phyloP scores from a whole-genome alignment of 805 yeast genomes.

The Lachancea meyersii region DNA sequence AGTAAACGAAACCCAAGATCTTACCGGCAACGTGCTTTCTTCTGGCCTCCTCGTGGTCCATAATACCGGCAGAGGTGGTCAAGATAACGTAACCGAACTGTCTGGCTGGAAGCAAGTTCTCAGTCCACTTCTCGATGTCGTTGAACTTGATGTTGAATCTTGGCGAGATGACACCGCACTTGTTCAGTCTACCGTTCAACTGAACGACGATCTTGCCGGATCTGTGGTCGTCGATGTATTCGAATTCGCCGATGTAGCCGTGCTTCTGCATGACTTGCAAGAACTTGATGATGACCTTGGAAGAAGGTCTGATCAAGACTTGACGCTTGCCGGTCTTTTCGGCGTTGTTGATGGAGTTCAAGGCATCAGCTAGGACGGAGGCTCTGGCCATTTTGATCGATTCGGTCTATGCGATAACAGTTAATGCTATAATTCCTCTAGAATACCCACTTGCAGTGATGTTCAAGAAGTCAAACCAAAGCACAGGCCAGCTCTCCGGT shows the following conservation, averaged over 20 bases:
- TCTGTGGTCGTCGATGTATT: constrained; percentile 98
- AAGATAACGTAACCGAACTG: constrained; percentile 97
- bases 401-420: neutral
- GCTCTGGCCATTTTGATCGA: constrained; percentile 79
- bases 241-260: constrained; percentile 98
- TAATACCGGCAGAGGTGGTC: constrained; percentile 98
- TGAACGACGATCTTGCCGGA: constrained; percentile 95
- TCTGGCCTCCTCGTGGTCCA: constrained; percentile 99
- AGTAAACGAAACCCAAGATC: constrained; percentile 97
- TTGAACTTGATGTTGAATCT: constrained; percentile 94
- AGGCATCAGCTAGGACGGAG: constrained; percentile 97
- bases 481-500: neutral
- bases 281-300: constrained; percentile 96
- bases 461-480: neutral
- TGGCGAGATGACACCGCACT: constrained; percentile 98
- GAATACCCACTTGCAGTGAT: neutral
- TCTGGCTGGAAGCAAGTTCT: constrained; percentile 97
- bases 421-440: neutral
- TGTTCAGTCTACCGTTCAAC: constrained; percentile 97
- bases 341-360: constrained; percentile 97
- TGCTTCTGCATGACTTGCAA: constrained; percentile 96
- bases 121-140: constrained; percentile 98
- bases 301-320: constrained; percentile 95
- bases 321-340: constrained; percentile 99
- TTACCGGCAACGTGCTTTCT: constrained; percentile 99